Evolutionary conservation across 1,284 basidiomycete genomes (phyloP).

Genomic region (Chiua sp.): DNA sequence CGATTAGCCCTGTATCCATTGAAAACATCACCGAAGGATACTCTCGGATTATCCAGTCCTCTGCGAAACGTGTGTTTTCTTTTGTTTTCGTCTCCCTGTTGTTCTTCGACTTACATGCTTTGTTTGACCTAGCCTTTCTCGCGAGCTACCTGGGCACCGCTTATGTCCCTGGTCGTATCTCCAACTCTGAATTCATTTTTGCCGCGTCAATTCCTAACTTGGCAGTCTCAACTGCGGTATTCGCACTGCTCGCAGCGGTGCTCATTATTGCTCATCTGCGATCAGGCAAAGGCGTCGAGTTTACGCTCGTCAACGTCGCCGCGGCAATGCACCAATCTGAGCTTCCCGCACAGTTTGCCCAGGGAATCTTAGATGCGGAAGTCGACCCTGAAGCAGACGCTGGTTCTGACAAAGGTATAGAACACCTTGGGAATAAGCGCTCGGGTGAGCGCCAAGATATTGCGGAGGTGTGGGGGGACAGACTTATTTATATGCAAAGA

Average conservation of each 20-base stretch:
- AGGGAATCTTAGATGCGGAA: not conserved
- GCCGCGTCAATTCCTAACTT: slow-evolving; percentile 33
- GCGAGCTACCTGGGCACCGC: slow-evolving; percentile 26
- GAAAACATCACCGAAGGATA: slow-evolving; percentile 26
- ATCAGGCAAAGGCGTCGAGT: slow-evolving; percentile 21
- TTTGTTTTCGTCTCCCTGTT: not conserved
- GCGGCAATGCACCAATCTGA: slow-evolving; percentile 32
- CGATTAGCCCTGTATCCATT: slow-evolving; percentile 10
- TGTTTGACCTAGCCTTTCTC: slow-evolving; percentile 12
- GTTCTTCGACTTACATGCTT: not conserved
- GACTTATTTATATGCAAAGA: slow-evolving; percentile 20
- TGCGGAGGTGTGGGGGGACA: slow-evolving; percentile 6
- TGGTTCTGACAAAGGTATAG: not conserved
- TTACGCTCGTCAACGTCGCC: slow-evolving; percentile 33
- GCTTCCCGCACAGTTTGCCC: slow-evolving; percentile 25
- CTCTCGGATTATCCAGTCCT: slow-evolving; percentile 25
- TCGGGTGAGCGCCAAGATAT: not conserved
- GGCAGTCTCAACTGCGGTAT: slow-evolving; percentile 22
- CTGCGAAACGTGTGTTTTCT: slow-evolving; percentile 22
- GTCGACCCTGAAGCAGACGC: not conserved
- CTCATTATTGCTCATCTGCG: slow-evolving; percentile 29
- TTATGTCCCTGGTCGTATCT: slow-evolving; percentile 35
- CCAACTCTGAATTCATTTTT: slow-evolving; percentile 27
- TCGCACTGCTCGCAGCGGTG: slow-evolving; percentile 23
- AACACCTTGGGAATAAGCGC: not conserved